A percentile compares a stretch with the other conserved stretches of the same genome.
Conservation (phyloP, 1,284 basidiomycete species). For the Phylloporus sp. region DNA sequence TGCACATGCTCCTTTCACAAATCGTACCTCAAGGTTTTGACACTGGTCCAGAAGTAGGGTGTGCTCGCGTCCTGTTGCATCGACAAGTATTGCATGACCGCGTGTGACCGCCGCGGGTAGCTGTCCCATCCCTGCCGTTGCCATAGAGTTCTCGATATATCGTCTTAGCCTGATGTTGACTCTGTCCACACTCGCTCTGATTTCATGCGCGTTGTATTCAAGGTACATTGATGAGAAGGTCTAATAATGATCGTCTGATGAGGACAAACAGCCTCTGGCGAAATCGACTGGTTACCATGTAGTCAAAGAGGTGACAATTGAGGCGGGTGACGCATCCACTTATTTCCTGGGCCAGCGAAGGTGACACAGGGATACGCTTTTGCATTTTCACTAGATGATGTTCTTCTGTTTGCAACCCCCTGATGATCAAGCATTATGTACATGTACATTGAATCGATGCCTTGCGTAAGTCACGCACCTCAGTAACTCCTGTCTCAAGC, state of each 20-base stretch:
- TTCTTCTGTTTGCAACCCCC: constrained; percentile 4
- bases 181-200: too few species aligned
- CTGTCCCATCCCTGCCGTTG: not conserved
- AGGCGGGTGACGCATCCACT: constrained; percentile 1
- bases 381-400: not conserved
- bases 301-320: constrained; percentile 3
- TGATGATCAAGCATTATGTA: not conserved
- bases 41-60: constrained; percentile 1
- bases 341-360: constrained; percentile 7
- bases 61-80: constrained; percentile 6
- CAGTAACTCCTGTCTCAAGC: not conserved
- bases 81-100: constrained; percentile 1
- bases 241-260: too few species aligned
- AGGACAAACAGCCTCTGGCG: too few species aligned
- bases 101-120: constrained; percentile 1
- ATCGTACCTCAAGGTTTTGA: constrained; percentile 2
- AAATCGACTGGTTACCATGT: not conserved
- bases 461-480: not conserved
- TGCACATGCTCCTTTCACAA: too few species aligned
- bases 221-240: constrained; percentile 2
- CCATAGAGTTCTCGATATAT: not conserved
- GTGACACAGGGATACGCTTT: not conserved
- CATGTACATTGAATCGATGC: not conserved
- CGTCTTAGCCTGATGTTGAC: not conserved
- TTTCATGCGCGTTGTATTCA: not conserved